Base-by-base conservation (phyloP, 1,139 yeast species). In the Debaryomyces subglobosus region DNA sequence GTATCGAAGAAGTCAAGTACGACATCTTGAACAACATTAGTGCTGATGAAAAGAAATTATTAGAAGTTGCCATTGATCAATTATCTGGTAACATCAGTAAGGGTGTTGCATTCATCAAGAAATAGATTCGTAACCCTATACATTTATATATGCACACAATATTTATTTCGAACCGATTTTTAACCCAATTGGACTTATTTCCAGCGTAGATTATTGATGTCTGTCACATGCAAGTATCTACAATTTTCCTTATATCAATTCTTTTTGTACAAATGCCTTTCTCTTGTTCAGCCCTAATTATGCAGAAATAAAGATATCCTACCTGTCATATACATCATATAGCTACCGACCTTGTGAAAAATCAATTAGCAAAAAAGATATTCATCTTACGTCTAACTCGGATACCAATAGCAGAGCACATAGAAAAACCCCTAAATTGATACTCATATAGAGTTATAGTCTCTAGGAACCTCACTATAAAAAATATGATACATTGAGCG, bases 21-120 rank as follows among this genome's bases (percentile, higher is more conserved):
- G 71, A 72, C 12, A 53, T 72, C 32, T 78, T 86, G 64, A 86
- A 86, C 62, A 62, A 74, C 54, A 65, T 83, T 57, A 71, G 82
- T 48, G 74, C 68, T 46, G 82, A 79, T 55, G 95, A 87, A 74
- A 82, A 84, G 76, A 85, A 83, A 65, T 81, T 92, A 76, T 79
- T 95, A 67, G 81, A 81, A 49, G 82, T 83, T 63, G 89, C 96
- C 60, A 86, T 86, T 74, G 96, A 85, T 59, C 91, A 95, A 68
- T 89, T 94, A 78, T 68, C 81, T 63, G 79, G 78, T 69, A 86
- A 87, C 71, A 79, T 86, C 60, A 82, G 68, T 27, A 85, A 84
- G 66, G 94, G 92, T 43, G 78, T 78, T 35, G 65, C 71, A 44
- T 84, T 84, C 63, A 84, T 80, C 44, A 70, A 64, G 42, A 57